Evolutionary conservation across 306 rosid genomes (phyloP), one percentile per base, ranked within the genome.

Genomic region (Herpetospermum pedunculosum): DNA sequence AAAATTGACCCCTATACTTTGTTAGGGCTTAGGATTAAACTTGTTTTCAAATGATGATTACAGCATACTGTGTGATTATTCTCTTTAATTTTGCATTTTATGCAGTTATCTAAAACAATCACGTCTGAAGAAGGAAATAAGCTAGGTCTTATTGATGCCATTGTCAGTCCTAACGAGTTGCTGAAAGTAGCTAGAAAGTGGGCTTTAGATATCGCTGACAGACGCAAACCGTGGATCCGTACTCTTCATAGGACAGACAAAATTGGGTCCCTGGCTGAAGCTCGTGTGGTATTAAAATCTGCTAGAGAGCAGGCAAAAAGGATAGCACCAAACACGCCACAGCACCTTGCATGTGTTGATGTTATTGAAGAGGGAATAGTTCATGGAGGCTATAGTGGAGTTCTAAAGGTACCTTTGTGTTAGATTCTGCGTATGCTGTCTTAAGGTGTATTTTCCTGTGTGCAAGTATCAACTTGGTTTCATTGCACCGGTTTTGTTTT

Each of bases 321-420:
- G 77, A 88, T 85, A 70, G 96, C 90, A 70, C 85, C 99, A 35
- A 88, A 91, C 84, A 77, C 88, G 90, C 99, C 99, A 81, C 99
- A 95, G 83, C 96, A 91, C 63, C 90, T 75, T 76, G 92, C 87
- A 72, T 95, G 99, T 84, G 69, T 95, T 53, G 96, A 95, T 77
- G 96, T 86, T 74, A 81, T 95, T 23, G 96, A 91, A 83, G 89
- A 88, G 50, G 99, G 99, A 72, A 77, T 95, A 58, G 77, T 95
- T 73, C 92, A 88, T 68, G 99, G 99, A 78, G 99, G 99, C 38
- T 94, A 91, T 81, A 89, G 97, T 80, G 99, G 99, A 80, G 83
- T 87, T 77, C 73, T 95, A 71, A 87, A 79, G 96, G 99, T 95
- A 94, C 78, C 44, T 63, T 70, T 44, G 14, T 46, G 26, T 68